Evolutionary conservation across 495 filamentous ascomycete species (phyloP), one percentile per base, ranked within the genome.

Genomic region (Glarea lozoyensis): DNA sequence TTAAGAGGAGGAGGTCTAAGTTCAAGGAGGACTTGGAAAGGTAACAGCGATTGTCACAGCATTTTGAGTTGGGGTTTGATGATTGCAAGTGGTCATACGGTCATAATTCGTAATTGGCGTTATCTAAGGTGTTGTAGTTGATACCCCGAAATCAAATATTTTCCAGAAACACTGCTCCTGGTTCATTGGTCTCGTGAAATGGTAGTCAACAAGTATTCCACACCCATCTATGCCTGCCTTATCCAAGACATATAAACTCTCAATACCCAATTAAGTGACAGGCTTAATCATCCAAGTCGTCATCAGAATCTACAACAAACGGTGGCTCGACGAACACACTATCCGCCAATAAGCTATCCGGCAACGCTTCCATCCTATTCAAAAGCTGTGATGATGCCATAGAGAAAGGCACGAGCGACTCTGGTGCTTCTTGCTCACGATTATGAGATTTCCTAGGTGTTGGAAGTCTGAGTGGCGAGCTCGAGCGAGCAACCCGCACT

Each of bases 281-380:
- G 17, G 16, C 31, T 2, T 22, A 24, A 1, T 10, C 2, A 29
- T 29, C n/a, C 25, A n/a, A 29, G n/a, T 73, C 70, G 25, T 63
- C 66, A 13, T 67, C 68, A 3, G 62, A 66, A 49, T 74, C 70
- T 54, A 55, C 63, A 21, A 69, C 56, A 21, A 60, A 59, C 37
- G 40, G 40, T 1, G 66, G 70, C 24, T 67, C 69, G 10, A 43
- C 51, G 13, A 60, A 58, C 24, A 70, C 52, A 52, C 66, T 63
- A 45, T 71, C 70, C 25, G 66, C 54, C 46, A 77, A 22, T 48
- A 79, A 50, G 53, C 72, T 78, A 30, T 75, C 72, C 22, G 67
- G 68, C 41, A 73, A 58, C 54, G 76, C 56, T 55, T 76, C 66
- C 37, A 67, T 74, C 32, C 57, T 58, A 3, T 62, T 67, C 43